Base-by-base conservation (phyloP, 805 yeast genomes). In the Pichia nanzhaoensis region DNA sequence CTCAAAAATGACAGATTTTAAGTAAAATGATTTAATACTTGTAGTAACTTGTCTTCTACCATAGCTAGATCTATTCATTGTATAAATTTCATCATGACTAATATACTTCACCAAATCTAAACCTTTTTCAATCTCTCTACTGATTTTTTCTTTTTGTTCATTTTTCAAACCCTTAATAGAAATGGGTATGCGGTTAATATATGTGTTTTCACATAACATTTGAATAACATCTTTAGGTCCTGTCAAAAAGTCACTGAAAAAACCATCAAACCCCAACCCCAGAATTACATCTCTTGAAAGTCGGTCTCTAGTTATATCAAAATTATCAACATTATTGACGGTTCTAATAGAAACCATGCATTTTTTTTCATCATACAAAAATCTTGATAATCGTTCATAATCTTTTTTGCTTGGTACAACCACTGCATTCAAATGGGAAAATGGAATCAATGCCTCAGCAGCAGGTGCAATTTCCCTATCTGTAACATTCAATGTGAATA, bases 211-310 rank as follows among this genome's bases (percentile, higher is more conserved):
- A 51, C 84, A 78, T 28, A 90, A 69, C 88, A 84, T 87, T 44
- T 73, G 70, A 41, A 87, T 58, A 1, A 91, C 95, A 9, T 75
- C 74, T 5, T 61, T 56, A 1, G 96, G 95, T 1, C 96, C 98
- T 2, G 65, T 62, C 2, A 91, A 56, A 50, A 77, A 77, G 54
- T 93, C 96, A 2, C 74, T 62, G 21, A 89, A 53, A 55, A 77
- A 86, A 1, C 95, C 93, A 45, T 85, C 95, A 60, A 93, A 89
- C 0, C 96, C 96, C 19, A 68, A 61, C 0, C 46, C 31, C 24
- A 51, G 55, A 2, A 88, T 53, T 12, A 38, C 48, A 3, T 47
- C 50, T 14, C 46, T 33, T 2, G 51, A 35, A 24, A 54, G 36
- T 28, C 41, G 37, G 17, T 52, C 54, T 14, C 45, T 37, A 5